Conservation (phyloP, 371 early-diverging fungal genomes). For the Apophysomyces trapeziformis region DNA sequence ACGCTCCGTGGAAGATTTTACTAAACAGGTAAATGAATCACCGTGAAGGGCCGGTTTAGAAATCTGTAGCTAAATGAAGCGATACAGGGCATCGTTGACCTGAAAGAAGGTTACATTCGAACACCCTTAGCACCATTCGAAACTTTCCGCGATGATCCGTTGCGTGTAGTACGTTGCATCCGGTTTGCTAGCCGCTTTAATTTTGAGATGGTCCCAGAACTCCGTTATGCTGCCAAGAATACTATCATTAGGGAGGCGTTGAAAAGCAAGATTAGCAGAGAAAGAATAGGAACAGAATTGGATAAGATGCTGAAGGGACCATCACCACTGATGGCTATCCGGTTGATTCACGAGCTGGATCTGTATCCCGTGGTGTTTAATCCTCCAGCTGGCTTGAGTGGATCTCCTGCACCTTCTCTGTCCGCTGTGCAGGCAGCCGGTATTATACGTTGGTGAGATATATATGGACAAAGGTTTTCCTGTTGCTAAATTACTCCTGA, state of each 20-base stretch:
- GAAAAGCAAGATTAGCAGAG: conserved; percentile 88
- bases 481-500: neutral
- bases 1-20: conserved; percentile 91
- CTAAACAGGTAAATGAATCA: conserved; percentile 55
- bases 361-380: conserved; percentile 64
- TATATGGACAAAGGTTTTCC: conserved; percentile 2
- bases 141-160: conserved; percentile 98
- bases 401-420: conserved; percentile 29
- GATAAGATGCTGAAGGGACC: conserved; percentile 92
- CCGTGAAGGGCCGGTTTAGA: neutral
- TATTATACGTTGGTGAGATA: conserved; percentile 51
- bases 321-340: conserved; percentile 55
- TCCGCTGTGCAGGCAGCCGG: conserved; percentile 51
- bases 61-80: neutral
- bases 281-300: conserved; percentile 95
- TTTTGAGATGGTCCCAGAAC: conserved; percentile 79
- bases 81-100: conserved; percentile 74
- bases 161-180: conserved; percentile 96
- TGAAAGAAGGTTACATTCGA: conserved; percentile 73
- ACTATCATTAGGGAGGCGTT: conserved; percentile 72
- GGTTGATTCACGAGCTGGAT: conserved; percentile 51
- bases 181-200: conserved; percentile 94
- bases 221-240: conserved; percentile 66
- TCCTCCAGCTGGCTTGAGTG: conserved; percentile 45
- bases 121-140: conserved; percentile 94